Conservation (phyloP, 2,329 filamentous ascomycete species). For the Epicoccum sorghinum region DNA sequence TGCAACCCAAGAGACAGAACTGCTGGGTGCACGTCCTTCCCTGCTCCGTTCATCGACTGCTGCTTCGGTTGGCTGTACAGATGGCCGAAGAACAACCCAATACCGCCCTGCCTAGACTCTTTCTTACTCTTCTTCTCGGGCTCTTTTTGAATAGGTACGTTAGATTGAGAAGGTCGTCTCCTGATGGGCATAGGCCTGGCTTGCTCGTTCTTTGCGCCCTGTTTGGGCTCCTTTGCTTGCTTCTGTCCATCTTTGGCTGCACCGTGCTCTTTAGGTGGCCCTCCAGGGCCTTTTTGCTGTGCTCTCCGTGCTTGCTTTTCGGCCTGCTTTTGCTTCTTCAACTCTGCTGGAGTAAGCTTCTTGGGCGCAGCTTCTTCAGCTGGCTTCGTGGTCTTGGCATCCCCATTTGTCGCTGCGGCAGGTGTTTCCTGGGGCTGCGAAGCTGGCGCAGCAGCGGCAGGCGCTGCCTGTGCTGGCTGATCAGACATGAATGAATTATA, state of each 20-base stretch:
- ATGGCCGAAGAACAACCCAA: constrained; percentile 71
- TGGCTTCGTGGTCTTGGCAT: constrained; percentile 29
- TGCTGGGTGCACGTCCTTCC: constrained; percentile 81
- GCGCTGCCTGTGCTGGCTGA: constrained; percentile 23
- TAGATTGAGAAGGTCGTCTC: constrained; percentile 41
- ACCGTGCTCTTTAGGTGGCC: constrained; percentile 44
- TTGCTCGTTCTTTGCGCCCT: constrained; percentile 42
- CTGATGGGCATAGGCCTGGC: constrained; percentile 41
- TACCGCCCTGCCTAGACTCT: constrained; percentile 61
- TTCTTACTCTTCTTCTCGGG: constrained; percentile 43
- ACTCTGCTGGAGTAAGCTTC: constrained; percentile 74
- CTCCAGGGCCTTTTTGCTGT: constrained; percentile 61
- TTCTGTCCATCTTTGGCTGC: constrained; percentile 39
- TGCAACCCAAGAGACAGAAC: constrained; percentile 86
- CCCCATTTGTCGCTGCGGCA: constrained; percentile 26
- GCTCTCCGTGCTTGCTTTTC: constrained; percentile 89
- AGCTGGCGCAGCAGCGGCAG: constrained; percentile 18
- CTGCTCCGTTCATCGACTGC: constrained; percentile 63
- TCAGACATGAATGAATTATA: constrained; percentile 35
- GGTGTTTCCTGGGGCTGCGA: constrained; percentile 18
- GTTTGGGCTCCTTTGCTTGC: constrained; percentile 45
- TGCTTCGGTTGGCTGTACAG: constrained; percentile 77
- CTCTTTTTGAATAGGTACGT: constrained; percentile 36
- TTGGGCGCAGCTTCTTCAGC: constrained; percentile 33
- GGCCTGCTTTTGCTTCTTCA: constrained; percentile 88